Base-by-base conservation (phyloP, 2,329 filamentous ascomycete species). In the Pseudogymnoascus sp. region DNA sequence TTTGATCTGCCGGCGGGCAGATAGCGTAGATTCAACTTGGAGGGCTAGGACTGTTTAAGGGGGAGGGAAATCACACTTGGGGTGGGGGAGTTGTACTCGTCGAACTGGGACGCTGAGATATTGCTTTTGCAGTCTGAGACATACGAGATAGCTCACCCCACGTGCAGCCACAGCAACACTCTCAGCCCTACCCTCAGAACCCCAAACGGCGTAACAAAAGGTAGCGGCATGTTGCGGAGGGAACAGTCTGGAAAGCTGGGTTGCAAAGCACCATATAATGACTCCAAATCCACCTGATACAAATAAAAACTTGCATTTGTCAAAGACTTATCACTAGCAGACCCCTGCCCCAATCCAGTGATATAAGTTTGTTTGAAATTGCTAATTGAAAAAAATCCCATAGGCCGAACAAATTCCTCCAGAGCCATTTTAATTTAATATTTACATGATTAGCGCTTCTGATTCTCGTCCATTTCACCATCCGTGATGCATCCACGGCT, bases 401-500 rank as follows among this genome's bases (percentile, higher is more conserved):
- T 28, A 12, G 12, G 50, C 50, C 50, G 8, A 21, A 56, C 50
- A 34, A 56, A 56, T 36, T 21, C 16, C 28, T 12, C 28, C 50
- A 18, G 28, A 5, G 28, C 50, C 28, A 34, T 36, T 56, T 56
- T 21, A 36, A 34, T 56, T 34, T 56, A 56, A 11, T 56, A 56
- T 21, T 34, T 56, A 56, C 28, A 56, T 36, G 28, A 10, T 31
- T 56, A 56, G 28, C 50, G 50, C 50, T 56, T 18, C 16, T 56
- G 50, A 21, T 56, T 56, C 28, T 34, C 50, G 11, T 60, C 59
- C 12, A 50, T 62, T 4, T 11, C 34, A 5, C 73, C 76, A 73
- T 86, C 83, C 1, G 83, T 86, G 60, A 86, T 81, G 70, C 82
- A 85, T 4, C 83, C 83, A 66, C 81, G 78, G 69, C 81, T 84